phyloP scores from a whole-genome alignment of 495 filamentous ascomycete genomes.

The Penicillium malachiteum region DNA sequence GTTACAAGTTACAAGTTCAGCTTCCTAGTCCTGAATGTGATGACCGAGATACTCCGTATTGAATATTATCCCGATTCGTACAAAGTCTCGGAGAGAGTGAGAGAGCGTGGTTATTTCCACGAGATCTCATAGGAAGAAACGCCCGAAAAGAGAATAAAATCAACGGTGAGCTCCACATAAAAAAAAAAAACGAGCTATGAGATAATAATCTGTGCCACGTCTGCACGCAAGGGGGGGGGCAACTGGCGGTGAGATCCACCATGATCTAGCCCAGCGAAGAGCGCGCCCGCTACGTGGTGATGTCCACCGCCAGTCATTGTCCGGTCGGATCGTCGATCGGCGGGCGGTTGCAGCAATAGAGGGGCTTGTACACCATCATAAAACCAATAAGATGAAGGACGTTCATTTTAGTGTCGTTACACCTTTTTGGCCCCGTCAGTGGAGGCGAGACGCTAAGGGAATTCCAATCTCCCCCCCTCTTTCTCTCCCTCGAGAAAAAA shows the following conservation, averaged over 20 bases:
- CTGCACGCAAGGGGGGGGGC: constrained; percentile 26
- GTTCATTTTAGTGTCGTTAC: constrained; percentile 18
- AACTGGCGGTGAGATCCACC: constrained; percentile 35
- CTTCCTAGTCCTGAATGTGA: neutral
- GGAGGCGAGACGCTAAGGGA: constrained; percentile 3
- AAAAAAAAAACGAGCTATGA: constrained; percentile 1
- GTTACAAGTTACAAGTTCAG: neutral
- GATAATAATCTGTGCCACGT: constrained; percentile 21
- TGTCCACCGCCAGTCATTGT: constrained; percentile 28
- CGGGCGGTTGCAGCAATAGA: constrained; percentile 22
- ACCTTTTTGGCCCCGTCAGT: constrained; percentile 21
- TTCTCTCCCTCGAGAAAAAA: neutral
- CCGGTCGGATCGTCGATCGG: constrained; percentile 33
- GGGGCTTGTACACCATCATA: neutral
- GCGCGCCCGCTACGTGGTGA: constrained; percentile 28
- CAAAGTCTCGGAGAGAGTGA: neutral
- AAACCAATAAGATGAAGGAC: constrained; percentile 1
- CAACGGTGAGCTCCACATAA: constrained; percentile 7
- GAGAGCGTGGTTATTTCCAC: constrained; percentile 1
- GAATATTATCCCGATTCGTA: neutral
- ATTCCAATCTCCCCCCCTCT: neutral
- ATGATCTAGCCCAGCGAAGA: constrained; percentile 22
- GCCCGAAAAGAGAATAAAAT: neutral
- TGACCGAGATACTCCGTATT: neutral
- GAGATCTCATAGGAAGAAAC: neutral